phyloP scores from a whole-genome alignment of 2,329 filamentous ascomycete species.

The Sarocladium kiliense region DNA sequence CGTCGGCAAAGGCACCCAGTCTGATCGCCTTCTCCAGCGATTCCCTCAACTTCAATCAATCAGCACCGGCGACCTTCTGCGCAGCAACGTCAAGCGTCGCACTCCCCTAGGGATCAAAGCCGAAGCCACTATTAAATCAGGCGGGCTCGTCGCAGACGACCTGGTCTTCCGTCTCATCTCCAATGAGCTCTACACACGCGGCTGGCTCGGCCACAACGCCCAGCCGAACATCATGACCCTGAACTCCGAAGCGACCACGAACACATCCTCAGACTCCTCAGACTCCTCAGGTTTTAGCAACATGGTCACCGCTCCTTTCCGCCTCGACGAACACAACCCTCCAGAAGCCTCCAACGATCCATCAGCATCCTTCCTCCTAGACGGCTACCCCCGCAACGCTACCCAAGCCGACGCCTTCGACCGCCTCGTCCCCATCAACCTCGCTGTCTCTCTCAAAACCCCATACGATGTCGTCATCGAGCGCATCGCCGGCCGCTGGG shows the following conservation, averaged over 20 bases:
- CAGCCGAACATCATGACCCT: conserved; percentile 47
- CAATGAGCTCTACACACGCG: conserved; percentile 77
- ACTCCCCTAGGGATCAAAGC: conserved; percentile 89
- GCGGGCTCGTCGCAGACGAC: conserved; percentile 84
- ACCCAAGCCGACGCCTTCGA: conserved; percentile 75
- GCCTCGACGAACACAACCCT: conserved; percentile 30
- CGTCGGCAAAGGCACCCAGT: conserved; percentile 95
- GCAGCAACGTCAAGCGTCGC: conserved; percentile 84
- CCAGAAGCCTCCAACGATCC: conserved; percentile 60
- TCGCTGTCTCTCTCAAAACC: conserved; percentile 82
- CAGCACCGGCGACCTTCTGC: conserved; percentile 87
- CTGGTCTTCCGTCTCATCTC: conserved; percentile 91
- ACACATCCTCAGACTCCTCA: conserved; percentile 32
- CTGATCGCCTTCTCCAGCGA: conserved; percentile 76
- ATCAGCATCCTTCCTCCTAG: conserved; percentile 84
- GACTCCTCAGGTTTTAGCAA: neutral
- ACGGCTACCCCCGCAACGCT: conserved; percentile 90
- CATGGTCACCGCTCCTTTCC: conserved; percentile 30
- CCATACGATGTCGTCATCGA: conserved; percentile 82
- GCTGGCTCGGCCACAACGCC: conserved; percentile 64
- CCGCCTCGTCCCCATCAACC: conserved; percentile 83
- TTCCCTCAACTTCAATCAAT: conserved; percentile 89
- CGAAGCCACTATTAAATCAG: conserved; percentile 80
- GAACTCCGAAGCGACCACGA: conserved; percentile 33
- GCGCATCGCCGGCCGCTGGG: conserved; percentile 87